phyloP scores from a whole-genome alignment of 23 red algal genomes.

The Cyanidiococcus yangmingshanensis region DNA sequence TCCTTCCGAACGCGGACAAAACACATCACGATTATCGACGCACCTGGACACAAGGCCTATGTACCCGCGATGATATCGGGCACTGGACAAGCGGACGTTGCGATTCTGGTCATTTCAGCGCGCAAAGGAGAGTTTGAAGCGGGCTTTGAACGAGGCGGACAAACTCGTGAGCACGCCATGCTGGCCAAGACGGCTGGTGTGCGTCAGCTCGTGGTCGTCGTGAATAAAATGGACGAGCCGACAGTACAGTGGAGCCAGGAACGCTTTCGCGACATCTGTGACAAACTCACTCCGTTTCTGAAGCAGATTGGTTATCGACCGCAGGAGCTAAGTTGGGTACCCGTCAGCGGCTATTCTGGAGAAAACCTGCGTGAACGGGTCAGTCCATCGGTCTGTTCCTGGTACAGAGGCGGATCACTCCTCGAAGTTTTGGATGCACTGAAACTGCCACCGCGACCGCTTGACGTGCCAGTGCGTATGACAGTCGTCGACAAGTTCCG shows the following conservation, averaged over 20 bases:
- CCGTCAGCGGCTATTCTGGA: conserved; percentile 72
- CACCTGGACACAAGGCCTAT: conserved; percentile 96
- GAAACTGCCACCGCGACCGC: conserved; percentile 55
- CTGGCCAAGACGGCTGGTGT: conserved; percentile 92
- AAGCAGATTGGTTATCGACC: conserved; percentile 76
- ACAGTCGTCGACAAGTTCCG: conserved; percentile 83
- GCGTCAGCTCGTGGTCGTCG: conserved; percentile 63
- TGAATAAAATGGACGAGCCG: conserved; percentile 96
- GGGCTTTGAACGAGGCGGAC: conserved; percentile 90
- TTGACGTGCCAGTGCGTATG: conserved; percentile 61
- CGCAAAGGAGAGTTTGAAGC: conserved; percentile 99
- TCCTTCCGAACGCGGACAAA: conserved; percentile 65
- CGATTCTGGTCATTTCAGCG: conserved; percentile 93
- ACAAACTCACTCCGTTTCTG: conserved; percentile 72
- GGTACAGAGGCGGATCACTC: conserved; percentile 71
- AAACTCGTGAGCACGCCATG: conserved; percentile 98
- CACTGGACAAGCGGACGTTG: conserved; percentile 86
- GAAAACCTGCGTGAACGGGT: conserved; percentile 58
- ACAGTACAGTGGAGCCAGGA: conserved; percentile 73
- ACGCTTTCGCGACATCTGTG: conserved; percentile 63
- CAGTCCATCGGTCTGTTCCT: conserved; percentile 28
- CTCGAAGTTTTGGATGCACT: conserved; percentile 64
- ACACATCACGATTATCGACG: conserved; percentile 85
- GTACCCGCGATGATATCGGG: conserved; percentile 97
- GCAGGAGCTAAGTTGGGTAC: conserved; percentile 75